These are phyloP conservation scores for Fonsecaea monophora DNA, from an alignment of 2,329 filamentous ascomycete genomes.

Conservation along the genomic window DNA sequence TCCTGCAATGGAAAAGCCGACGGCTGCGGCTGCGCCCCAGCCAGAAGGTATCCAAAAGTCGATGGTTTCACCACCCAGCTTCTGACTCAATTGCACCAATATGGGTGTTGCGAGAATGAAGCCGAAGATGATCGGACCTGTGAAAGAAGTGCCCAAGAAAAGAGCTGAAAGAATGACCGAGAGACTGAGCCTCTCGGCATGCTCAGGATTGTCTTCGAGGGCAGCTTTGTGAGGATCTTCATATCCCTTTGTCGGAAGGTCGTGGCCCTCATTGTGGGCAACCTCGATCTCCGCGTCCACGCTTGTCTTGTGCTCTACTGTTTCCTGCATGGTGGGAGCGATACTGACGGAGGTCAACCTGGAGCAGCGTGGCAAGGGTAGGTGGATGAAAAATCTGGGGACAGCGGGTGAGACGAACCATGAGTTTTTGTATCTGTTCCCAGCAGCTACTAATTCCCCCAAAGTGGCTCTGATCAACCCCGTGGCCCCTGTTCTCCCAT, in stretches of 20 bases:
- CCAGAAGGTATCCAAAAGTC: conserved; percentile 33
- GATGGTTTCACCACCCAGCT: conserved; percentile 30
- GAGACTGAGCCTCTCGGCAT: conserved; percentile 30
- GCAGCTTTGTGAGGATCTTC: conserved; percentile 34
- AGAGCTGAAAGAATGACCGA: conserved; percentile 32
- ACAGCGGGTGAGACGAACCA: conserved; percentile 14
- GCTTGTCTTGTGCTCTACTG: conserved; percentile 23
- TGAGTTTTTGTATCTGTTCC: conserved; percentile 19
- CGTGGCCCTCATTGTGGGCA: conserved; percentile 25
- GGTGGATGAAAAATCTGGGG: conserved; percentile 21
- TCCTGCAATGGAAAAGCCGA: conserved; percentile 32
- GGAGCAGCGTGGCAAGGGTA: conserved; percentile 5
- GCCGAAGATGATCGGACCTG: conserved; percentile 33
- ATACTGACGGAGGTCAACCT: neutral
- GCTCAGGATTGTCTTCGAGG: conserved; percentile 33
- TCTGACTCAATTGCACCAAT: conserved; percentile 32
- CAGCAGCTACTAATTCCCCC: conserved; percentile 4
- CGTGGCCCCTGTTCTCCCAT: conserved; percentile 4
- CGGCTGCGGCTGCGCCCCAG: conserved; percentile 32
- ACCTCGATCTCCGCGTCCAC: conserved; percentile 29
- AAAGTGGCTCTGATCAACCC: conserved; percentile 22
- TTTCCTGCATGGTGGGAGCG: conserved; percentile 26
- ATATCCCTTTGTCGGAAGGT: conserved; percentile 25
- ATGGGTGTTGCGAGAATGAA: conserved; percentile 34
- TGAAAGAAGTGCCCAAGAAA: conserved; percentile 34